Evolutionary conservation across 495 filamentous ascomycete species (phyloP).

Genomic region (Neurospora sp.): DNA sequence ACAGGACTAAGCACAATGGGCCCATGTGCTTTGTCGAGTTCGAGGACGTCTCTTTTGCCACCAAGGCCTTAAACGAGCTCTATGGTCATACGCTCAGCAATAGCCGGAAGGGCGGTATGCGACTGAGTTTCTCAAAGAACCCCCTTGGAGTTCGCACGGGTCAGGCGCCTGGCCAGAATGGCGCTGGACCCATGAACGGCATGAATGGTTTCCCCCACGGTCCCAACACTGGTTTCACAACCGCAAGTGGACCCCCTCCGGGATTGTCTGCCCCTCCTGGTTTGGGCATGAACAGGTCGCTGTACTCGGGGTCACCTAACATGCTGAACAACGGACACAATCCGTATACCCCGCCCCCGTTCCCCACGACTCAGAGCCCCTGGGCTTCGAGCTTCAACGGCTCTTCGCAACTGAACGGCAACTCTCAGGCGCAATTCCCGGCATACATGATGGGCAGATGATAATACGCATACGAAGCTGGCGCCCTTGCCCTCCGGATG

Average conservation of each 20-base stretch:
- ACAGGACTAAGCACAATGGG: slow-evolving; percentile 95
- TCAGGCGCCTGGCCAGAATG: slow-evolving; percentile 37
- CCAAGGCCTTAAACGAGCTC: slow-evolving; percentile 83
- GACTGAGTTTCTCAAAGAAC: slow-evolving; percentile 98
- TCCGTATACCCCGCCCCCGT: slow-evolving; percentile 12
- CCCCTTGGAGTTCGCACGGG: slow-evolving; percentile 84
- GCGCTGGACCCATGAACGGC: slow-evolving; percentile 38
- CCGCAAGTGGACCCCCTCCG: slow-evolving; percentile 65
- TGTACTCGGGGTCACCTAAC: slow-evolving; percentile 15
- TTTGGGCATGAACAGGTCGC: slow-evolving; percentile 36
- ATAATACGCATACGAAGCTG: not conserved
- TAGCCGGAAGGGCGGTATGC: slow-evolving; percentile 90
- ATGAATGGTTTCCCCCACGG: slow-evolving; percentile 31
- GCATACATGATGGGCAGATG: slow-evolving; percentile 25
- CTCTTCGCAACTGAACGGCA: slow-evolving; percentile 11
- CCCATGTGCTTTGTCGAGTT: slow-evolving; percentile 99
- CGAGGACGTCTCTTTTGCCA: slow-evolving; percentile 88
- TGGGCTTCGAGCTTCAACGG: slow-evolving; percentile 18
- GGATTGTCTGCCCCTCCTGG: slow-evolving; percentile 63
- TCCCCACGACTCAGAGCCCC: slow-evolving; percentile 12
- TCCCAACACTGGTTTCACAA: slow-evolving; percentile 50
- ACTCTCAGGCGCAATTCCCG: slow-evolving; percentile 12
- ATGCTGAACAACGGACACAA: slow-evolving; percentile 7
- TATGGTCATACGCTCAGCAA: slow-evolving; percentile 87
- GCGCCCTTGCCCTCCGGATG: not conserved